Evolutionary conservation across 805 yeast genomes (phyloP), one percentile per base, ranked within the genome.

Genomic region (Candida argentea): DNA sequence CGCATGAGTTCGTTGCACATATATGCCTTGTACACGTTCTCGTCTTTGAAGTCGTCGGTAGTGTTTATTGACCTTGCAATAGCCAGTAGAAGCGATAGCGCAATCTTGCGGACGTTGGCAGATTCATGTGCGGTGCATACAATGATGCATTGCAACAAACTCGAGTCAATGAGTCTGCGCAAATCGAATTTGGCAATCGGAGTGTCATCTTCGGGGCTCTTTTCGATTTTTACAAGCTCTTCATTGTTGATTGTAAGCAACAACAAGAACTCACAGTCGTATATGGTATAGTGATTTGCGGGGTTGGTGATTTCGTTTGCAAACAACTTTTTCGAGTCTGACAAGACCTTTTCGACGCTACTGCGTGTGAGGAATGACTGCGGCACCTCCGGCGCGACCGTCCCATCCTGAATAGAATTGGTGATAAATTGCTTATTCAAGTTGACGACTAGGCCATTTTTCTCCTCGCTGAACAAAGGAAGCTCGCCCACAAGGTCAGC

Each of bases 211-310:
- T 37, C 40, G 4, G 37, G 46, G 5, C 26, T 49, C 21, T 37
- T 57, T 4, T 51, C 54, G 12, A 53, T 31, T 16, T 45, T 50
- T 23, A 80, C 65, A 18, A 81, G 55, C 35, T 80, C 87, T 4
- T 72, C 76, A 39, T 75, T 80, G 46, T 76, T 78, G 20, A 79
- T 46, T 4, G 77, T 51, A 34, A 76, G 44, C 30, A 79, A 56
- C 35, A 83, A 48, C 20, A 86, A 40, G 42, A 86, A 83, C 43
- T 78, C 75, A n/a, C 75, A 67, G 44, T 84, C 89, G 48, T 86
- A 82, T 5, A 55, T 37, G 0, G 59, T 46, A 2, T 49, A 35
- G 25, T 55, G 55, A 2, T 38, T 30, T 20, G 49, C 43, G 10
- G 41, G 36, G 4, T 41, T 32, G 12, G 29, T 29, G 18, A 34